phyloP scores from a whole-genome alignment of 805 yeast species.

The Suhomyces xylopsoci region DNA sequence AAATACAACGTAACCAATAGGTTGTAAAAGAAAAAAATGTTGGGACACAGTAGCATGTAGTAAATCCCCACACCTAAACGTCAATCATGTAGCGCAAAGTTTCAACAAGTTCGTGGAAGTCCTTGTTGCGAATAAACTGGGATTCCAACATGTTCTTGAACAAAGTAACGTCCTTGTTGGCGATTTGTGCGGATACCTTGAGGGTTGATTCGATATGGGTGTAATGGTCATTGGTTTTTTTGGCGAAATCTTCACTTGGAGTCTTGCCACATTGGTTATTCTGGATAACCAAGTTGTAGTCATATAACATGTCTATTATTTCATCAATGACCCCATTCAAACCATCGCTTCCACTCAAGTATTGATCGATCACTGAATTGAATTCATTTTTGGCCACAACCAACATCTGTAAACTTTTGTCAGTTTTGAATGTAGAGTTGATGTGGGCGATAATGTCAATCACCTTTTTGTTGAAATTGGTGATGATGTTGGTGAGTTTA shows the following conservation, averaged over 20 bases:
- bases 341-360: slow-evolving; percentile 8
- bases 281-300: slow-evolving; percentile 9
- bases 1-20: neutral
- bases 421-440: neutral
- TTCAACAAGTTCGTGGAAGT: slow-evolving; percentile 5
- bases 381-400: slow-evolving; percentile 6
- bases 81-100: neutral
- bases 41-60: neutral
- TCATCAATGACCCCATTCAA: slow-evolving; percentile 9
- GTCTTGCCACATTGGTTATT: slow-evolving; percentile 3
- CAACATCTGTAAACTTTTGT: slow-evolving; percentile 4
- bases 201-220: slow-evolving; percentile 5
- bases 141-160: slow-evolving; percentile 5
- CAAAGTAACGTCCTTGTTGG: slow-evolving; percentile 2
- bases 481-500: slow-evolving; percentile 4
- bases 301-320: slow-evolving; percentile 11
- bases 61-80: neutral
- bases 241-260: neutral
- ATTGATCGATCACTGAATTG: slow-evolving; percentile 5
- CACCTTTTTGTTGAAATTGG: slow-evolving; percentile 8
- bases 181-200: neutral
- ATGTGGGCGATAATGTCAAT: neutral
- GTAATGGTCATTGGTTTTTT: neutral
- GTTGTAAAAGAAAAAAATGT: neutral
- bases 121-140: slow-evolving; percentile 4